Evolutionary conservation across 169 alveolate genomes (phyloP).

Genomic region (Cryptosporidium ubiquitum): DNA sequence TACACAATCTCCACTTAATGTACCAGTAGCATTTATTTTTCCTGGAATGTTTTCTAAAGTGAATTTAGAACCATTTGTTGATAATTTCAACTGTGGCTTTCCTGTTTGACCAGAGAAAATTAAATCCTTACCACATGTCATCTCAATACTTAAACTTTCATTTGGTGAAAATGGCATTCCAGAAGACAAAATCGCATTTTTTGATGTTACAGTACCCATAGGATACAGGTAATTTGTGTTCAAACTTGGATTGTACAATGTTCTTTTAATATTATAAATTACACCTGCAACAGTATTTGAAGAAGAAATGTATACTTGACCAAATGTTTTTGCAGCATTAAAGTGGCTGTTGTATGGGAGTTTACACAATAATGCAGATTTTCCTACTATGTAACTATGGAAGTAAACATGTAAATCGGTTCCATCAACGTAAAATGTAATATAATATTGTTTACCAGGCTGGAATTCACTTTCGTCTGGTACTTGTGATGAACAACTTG

Average conservation of each 20-base stretch:
- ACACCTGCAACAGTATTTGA: neutral
- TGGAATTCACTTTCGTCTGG: constrained; percentile 44
- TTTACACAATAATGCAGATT: constrained; percentile 30
- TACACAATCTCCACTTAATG: constrained; percentile 26
- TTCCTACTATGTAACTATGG: constrained; percentile 10
- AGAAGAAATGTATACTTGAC: neutral
- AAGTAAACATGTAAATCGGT: constrained; percentile 31
- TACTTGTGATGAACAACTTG: constrained; percentile 54
- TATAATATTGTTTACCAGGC: constrained; percentile 6
- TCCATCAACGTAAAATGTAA: constrained; percentile 3
- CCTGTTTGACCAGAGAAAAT: constrained; percentile 43
- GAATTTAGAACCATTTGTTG: neutral
- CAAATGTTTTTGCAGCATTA: constrained; percentile 31
- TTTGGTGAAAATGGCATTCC: constrained; percentile 70
- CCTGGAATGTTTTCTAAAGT: constrained; percentile 30
- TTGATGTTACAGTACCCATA: constrained; percentile 50
- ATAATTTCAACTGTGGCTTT: constrained; percentile 31
- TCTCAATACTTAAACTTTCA: constrained; percentile 54
- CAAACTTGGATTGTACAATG: constrained; percentile 18
- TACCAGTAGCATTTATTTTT: constrained; percentile 32
- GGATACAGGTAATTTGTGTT: constrained; percentile 29
- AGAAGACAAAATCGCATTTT: constrained; percentile 36
- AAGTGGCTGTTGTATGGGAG: constrained; percentile 42
- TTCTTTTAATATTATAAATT: neutral
- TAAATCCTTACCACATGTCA: constrained; percentile 35